phyloP scores from a whole-genome alignment of 148 eudicot genomes.

The Agrostemma githago region DNA sequence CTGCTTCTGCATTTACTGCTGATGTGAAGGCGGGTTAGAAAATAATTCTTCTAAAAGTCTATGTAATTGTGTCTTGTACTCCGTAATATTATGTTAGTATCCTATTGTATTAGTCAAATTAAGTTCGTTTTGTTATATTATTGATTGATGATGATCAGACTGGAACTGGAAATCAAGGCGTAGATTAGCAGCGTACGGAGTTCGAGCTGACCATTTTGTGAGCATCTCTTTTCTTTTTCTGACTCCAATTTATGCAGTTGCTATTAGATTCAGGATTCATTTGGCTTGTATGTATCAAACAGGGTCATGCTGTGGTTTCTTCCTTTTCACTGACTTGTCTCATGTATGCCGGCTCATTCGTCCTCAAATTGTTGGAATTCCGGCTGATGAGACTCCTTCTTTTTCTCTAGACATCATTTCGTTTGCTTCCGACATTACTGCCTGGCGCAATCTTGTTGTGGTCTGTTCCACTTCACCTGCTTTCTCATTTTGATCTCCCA shows the following conservation, averaged over 20 bases:
- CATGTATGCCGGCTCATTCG: slow-evolving; percentile 74
- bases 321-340: slow-evolving; percentile 78
- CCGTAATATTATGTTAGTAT: neutral
- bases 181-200: slow-evolving; percentile 47
- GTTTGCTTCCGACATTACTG: slow-evolving; percentile 36
- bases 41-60: neutral
- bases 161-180: slow-evolving; percentile 40
- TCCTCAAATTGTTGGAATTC: slow-evolving; percentile 45
- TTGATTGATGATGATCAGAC: slow-evolving; percentile 26
- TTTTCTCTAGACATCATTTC: slow-evolving; percentile 30
- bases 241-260: neutral
- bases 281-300: slow-evolving; percentile 63
- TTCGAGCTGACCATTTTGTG: slow-evolving; percentile 65
- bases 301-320: slow-evolving; percentile 72
- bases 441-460: slow-evolving; percentile 95
- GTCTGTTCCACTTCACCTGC: slow-evolving; percentile 38
- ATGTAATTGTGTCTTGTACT: no score
- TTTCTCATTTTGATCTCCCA: neutral
- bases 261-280: slow-evolving; percentile 37
- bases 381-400: slow-evolving; percentile 33
- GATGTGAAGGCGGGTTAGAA: slow-evolving; percentile 78
- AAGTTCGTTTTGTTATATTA: no score
- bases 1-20: slow-evolving; percentile 99
- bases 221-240: slow-evolving; percentile 22
- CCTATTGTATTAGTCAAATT: neutral